Evolutionary conservation across 805 yeast species (phyloP).

Genomic region (Zygosaccharomyces kombuchaensis): DNA sequence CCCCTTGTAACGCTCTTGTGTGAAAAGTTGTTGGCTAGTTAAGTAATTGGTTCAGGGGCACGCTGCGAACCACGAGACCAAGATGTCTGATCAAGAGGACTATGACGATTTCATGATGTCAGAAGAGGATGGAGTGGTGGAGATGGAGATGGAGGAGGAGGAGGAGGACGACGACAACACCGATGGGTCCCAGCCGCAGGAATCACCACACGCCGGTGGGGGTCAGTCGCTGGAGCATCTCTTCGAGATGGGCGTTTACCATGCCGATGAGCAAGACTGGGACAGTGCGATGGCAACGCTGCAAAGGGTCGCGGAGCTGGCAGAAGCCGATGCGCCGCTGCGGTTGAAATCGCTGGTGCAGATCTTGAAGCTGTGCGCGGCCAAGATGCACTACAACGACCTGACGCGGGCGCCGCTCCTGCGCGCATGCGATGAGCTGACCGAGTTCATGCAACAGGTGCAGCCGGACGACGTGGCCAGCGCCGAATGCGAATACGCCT

Average conservation of each 20-base stretch:
- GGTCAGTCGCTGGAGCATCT: conserved; percentile 3
- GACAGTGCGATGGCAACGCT: conserved; percentile 11
- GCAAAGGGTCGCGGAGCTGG: neutral
- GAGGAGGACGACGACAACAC: conserved; percentile 10
- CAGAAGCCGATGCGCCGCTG: neutral
- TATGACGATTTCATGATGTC: conserved; percentile 34
- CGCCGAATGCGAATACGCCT: neutral
- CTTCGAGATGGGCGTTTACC: conserved; percentile 12
- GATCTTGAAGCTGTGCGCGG: conserved; percentile 7
- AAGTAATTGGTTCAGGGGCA: neutral
- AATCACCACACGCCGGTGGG: neutral
- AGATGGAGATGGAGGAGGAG: conserved; percentile 30
- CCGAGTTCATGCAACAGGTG: neutral
- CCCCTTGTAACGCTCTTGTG: no score
- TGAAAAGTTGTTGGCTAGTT: no score
- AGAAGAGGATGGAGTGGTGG: conserved; percentile 28
- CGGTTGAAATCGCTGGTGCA: conserved; percentile 5
- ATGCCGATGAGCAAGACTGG: conserved; percentile 16
- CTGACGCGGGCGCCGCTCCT: neutral
- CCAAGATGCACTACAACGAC: conserved; percentile 12
- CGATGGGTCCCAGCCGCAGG: neutral
- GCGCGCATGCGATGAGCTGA: conserved; percentile 1
- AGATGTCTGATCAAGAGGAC: conserved; percentile 21
- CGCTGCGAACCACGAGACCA: neutral
- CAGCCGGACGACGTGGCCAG: neutral